Conservation (phyloP, 208 protist species). For the Acanthamoeba polyphaga region DNA sequence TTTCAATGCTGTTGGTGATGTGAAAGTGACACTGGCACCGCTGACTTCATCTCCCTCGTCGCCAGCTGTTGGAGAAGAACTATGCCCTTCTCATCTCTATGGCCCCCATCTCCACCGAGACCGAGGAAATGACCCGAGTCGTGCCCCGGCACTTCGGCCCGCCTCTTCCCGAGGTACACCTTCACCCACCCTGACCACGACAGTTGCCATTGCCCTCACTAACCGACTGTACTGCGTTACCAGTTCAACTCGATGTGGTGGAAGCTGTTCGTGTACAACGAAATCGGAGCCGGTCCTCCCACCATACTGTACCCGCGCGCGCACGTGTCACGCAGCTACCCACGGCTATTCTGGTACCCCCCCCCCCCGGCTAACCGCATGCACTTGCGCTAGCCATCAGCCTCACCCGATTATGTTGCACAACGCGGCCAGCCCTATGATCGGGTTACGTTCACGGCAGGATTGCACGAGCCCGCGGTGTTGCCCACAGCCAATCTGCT, state of each 20-base stretch:
- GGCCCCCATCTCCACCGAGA: conserved; percentile 86
- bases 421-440: conserved; percentile 65
- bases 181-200: not conserved
- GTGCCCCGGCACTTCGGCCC: conserved; percentile 88
- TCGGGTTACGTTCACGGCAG: conserved; percentile 74
- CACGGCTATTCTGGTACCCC: conserved; percentile 67
- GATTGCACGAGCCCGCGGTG: conserved; percentile 83
- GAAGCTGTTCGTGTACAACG: conserved; percentile 85
- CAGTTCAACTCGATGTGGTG: conserved; percentile 87
- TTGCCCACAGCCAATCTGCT: conserved; percentile 78
- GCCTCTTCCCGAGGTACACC: conserved; percentile 84
- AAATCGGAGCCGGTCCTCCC: conserved; percentile 83
- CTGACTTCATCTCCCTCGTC: not conserved
- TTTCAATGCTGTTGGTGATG: too few relatives aligned
- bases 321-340: conserved; percentile 82
- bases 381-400: not conserved
- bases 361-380: not conserved
- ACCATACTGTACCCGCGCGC: conserved; percentile 83
- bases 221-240: not conserved
- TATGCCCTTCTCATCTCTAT: conserved; percentile 89
- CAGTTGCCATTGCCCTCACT: not conserved
- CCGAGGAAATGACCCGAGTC: conserved; percentile 71
- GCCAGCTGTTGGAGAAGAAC: conserved; percentile 85
- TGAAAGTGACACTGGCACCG: too few relatives aligned
- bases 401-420: not conserved